A percentile compares a stretch with the other conserved stretches of the same genome.
Conservation (phyloP, 768 basidiomycete genomes). For the Amanita rubescens region DNA sequence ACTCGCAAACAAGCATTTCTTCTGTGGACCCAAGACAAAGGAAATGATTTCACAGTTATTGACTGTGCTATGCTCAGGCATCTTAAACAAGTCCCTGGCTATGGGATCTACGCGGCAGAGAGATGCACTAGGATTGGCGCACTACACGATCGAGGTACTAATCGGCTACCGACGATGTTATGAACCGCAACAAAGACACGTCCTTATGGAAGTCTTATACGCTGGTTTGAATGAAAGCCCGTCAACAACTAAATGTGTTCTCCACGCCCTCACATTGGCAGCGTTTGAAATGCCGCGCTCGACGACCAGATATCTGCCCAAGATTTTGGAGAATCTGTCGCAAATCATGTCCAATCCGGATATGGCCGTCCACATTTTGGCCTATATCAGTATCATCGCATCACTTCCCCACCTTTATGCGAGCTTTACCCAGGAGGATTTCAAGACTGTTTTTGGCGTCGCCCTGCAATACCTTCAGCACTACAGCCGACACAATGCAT, state of each 20-base stretch:
- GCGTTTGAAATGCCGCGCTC: constrained; percentile 83
- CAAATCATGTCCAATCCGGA: constrained; percentile 92
- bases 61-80: constrained; percentile 56
- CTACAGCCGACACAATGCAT: constrained; percentile 61
- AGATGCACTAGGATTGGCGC: constrained; percentile 84
- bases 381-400: constrained; percentile 82
- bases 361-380: constrained; percentile 94
- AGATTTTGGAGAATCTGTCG: constrained; percentile 79
- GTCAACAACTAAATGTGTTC: constrained; percentile 78
- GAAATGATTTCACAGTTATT: constrained; percentile 55
- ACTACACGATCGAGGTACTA: constrained; percentile 80
- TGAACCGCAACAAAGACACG: constrained; percentile 54
- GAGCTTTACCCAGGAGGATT: constrained; percentile 88
- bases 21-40: constrained; percentile 84
- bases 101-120: constrained; percentile 47
- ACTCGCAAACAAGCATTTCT: constrained; percentile 91
- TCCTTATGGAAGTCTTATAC: constrained; percentile 68
- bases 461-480: constrained; percentile 90
- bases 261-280: constrained; percentile 82
- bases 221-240: constrained; percentile 62
- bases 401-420: constrained; percentile 72
- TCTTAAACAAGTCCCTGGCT: constrained; percentile 52
- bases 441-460: constrained; percentile 90
- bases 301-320: constrained; percentile 70
- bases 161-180: constrained; percentile 83